phyloP scores from a whole-genome alignment of 2,329 filamentous ascomycete genomes.

The Arthrinium puccinioides region DNA sequence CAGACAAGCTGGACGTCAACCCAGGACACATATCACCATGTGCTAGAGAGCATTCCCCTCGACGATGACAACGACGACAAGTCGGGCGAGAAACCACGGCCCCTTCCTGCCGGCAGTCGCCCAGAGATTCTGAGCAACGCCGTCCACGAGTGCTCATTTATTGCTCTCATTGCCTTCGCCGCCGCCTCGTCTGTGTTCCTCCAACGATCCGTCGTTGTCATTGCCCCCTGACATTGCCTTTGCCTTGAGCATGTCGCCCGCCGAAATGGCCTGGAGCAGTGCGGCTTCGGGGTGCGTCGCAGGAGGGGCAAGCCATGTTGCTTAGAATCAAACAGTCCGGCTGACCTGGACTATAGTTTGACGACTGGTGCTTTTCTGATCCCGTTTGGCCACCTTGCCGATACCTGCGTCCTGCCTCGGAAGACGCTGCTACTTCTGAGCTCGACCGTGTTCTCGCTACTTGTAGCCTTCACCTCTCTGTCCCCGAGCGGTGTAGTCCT shows the following conservation, averaged over 20 bases:
- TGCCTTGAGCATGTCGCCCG: slow-evolving; percentile 19
- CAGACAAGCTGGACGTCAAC: not conserved
- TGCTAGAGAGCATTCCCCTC: not conserved
- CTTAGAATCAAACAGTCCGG: not conserved
- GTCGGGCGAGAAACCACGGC: too few relatives aligned
- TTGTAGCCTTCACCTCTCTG: slow-evolving; percentile 19
- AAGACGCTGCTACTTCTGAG: slow-evolving; percentile 22
- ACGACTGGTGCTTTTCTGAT: slow-evolving; percentile 23
- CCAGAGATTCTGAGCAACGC: not conserved
- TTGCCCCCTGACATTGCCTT: slow-evolving; percentile 18
- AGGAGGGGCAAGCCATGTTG: not conserved
- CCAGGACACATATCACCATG: not conserved
- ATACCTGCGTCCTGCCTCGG: slow-evolving; percentile 17
- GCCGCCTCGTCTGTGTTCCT: slow-evolving; percentile 24
- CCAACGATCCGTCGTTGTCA: slow-evolving; percentile 22
- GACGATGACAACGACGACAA: not conserved
- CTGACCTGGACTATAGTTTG: slow-evolving; percentile 11
- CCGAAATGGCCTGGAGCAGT: slow-evolving; percentile 22
- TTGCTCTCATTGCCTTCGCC: slow-evolving; percentile 20
- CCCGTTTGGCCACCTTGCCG: slow-evolving; percentile 22
- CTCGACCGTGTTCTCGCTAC: slow-evolving; percentile 19
- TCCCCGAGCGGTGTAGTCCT: slow-evolving; percentile 19
- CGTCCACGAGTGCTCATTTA: slow-evolving; percentile 19
- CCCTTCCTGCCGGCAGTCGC: not conserved
- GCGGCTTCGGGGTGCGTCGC: slow-evolving; percentile 22